phyloP scores from a whole-genome alignment of 306 rosid genomes.

The Hippophae gyantsensis region DNA sequence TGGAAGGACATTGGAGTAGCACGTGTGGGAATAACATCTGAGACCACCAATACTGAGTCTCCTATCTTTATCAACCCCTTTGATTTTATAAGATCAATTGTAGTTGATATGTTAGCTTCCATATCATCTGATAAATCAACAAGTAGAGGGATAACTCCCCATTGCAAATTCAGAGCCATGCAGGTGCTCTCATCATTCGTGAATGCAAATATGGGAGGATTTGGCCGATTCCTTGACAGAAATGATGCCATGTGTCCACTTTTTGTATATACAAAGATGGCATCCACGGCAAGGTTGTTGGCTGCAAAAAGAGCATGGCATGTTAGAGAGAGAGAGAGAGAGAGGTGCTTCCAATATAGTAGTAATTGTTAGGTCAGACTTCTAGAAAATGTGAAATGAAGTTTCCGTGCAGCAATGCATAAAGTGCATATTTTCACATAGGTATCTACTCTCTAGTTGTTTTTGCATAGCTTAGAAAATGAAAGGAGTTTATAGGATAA shows the following conservation, averaged over 20 bases:
- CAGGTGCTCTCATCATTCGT: slow-evolving; percentile 47
- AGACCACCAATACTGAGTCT: slow-evolving; percentile 62
- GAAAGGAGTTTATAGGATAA: not conserved
- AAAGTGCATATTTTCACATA: too few species aligned
- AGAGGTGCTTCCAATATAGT: not conserved
- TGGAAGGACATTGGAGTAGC: slow-evolving; percentile 47
- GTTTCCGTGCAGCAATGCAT: too few species aligned
- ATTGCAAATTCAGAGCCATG: slow-evolving; percentile 64
- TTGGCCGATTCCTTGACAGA: slow-evolving; percentile 69
- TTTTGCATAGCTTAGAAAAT: not conserved
- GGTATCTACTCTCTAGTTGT: too few species aligned
- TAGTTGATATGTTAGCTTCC: slow-evolving; percentile 59
- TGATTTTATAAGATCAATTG: slow-evolving; percentile 48
- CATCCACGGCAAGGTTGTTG: slow-evolving; percentile 83
- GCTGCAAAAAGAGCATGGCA: slow-evolving; percentile 39
- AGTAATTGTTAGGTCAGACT: too few species aligned
- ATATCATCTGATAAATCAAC: slow-evolving; percentile 55
- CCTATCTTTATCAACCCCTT: slow-evolving; percentile 49
- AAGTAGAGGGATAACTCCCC: slow-evolving; percentile 78
- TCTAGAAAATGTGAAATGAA: too few species aligned
- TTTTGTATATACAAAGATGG: slow-evolving; percentile 76
- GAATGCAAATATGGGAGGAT: slow-evolving; percentile 87
- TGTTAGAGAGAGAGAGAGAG: not conserved
- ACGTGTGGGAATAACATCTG: slow-evolving; percentile 49
- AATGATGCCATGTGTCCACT: slow-evolving; percentile 86